These are phyloP conservation scores for Lagenaria siceraria DNA, from an alignment of 306 rosid genomes.

Conservation along the genomic window DNA sequence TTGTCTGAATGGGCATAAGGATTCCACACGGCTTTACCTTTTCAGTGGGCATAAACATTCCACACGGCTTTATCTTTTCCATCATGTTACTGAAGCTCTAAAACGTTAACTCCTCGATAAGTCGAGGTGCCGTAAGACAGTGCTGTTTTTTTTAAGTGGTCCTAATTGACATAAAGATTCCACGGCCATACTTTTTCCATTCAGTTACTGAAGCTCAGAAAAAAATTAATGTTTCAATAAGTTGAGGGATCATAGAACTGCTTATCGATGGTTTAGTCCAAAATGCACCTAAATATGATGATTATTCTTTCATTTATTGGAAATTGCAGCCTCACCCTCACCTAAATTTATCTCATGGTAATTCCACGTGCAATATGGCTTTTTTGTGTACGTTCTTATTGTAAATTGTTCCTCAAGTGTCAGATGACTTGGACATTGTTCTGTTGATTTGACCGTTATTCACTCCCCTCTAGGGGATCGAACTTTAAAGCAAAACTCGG, in stretches of 20 bases:
- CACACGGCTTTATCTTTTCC: background rate
- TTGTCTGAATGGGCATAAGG: background rate
- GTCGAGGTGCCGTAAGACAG: background rate
- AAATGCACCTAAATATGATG: background rate
- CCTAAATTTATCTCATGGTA: background rate
- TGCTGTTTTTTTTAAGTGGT: background rate
- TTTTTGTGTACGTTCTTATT: background rate
- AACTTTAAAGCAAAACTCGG: background rate
- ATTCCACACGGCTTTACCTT: background rate
- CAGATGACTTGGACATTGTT: background rate
- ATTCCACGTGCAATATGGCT: background rate
- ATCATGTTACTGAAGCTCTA: background rate
- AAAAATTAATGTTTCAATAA: background rate
- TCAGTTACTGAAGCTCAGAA: background rate
- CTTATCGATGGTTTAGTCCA: background rate
- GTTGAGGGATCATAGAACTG: background rate
- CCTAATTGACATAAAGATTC: background rate
- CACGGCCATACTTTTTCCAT: background rate
- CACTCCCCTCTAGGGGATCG: background rate
- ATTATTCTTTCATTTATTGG: background rate
- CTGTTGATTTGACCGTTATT: background rate
- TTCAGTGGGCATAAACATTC: background rate
- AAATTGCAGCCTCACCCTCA: background rate
- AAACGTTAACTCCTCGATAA: background rate
- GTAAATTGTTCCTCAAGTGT: background rate